phyloP scores from a whole-genome alignment of 2,329 filamentous ascomycete species.

The Penicillium sp. region DNA sequence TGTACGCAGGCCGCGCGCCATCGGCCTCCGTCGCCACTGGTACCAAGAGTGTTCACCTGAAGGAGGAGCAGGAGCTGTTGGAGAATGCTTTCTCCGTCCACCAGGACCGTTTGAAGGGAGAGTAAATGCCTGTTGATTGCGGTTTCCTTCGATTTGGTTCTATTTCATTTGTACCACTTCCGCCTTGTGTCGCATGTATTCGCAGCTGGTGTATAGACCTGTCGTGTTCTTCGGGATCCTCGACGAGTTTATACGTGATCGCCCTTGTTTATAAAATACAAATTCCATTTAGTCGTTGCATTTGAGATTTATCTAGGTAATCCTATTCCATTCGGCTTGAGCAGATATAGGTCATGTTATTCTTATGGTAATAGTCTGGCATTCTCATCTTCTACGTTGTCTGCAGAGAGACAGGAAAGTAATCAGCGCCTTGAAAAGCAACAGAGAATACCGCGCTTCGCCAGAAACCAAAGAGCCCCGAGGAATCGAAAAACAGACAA shows the following conservation, averaged over 20 bases:
- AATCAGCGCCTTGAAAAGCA: conserved; percentile 12
- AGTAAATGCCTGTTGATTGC: conserved; percentile 40
- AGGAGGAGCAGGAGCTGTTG: conserved; percentile 85
- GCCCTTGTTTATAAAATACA: conserved; percentile 25
- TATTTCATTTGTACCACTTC: conserved; percentile 24
- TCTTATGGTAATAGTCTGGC: background rate
- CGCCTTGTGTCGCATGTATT: conserved; percentile 21
- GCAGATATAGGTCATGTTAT: background rate
- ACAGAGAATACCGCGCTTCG: conserved; percentile 11
- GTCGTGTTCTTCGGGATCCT: conserved; percentile 13
- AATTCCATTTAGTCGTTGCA: conserved; percentile 17
- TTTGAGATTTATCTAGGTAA: background rate
- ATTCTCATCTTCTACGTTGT: background rate
- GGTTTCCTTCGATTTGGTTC: conserved; percentile 23
- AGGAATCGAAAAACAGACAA: conserved; percentile 18
- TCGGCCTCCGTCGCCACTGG: conserved; percentile 92
- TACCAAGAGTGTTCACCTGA: conserved; percentile 77
- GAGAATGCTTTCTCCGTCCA: conserved; percentile 58
- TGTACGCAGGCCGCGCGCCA: conserved; percentile 92
- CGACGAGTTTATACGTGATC: conserved; percentile 28
- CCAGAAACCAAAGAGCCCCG: conserved; percentile 16
- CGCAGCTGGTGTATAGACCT: conserved; percentile 22
- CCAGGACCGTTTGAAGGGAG: conserved; percentile 63
- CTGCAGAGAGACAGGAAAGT: background rate
- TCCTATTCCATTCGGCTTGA: background rate